A percentile compares a stretch with the other conserved stretches of the same genome.
phyloP scores from a whole-genome alignment of 176 grass and related monocot species.

The Carex parvula region DNA sequence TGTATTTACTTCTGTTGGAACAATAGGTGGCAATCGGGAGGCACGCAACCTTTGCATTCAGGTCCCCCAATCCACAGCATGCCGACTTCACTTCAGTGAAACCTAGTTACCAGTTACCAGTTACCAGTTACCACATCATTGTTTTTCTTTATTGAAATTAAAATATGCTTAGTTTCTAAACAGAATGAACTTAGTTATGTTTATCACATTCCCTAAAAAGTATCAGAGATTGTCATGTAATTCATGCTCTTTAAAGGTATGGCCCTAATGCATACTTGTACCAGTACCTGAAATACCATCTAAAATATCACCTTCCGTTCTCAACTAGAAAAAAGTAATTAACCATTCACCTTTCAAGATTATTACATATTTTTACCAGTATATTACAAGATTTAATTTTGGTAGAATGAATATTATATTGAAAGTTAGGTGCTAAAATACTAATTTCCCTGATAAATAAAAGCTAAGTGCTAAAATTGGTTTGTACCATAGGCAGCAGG shows the following conservation, averaged over 20 bases:
- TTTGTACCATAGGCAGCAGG: constrained; percentile 37
- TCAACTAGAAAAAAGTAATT: background rate
- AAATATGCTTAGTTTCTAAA: background rate
- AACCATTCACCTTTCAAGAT: background rate
- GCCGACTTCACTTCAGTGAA: constrained; percentile 59
- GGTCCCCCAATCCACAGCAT: constrained; percentile 74
- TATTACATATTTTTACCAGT: background rate
- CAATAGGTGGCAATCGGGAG: constrained; percentile 57
- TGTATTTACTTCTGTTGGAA: constrained; percentile 41
- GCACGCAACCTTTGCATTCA: constrained; percentile 71
- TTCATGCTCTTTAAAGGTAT: no score
- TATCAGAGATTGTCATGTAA: background rate
- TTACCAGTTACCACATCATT: background rate
- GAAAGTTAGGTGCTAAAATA: no score
- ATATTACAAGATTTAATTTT: background rate
- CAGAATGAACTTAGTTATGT: background rate
- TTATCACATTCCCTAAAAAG: background rate
- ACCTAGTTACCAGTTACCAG: constrained; percentile 29
- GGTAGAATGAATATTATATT: background rate
- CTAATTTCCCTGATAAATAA: no score
- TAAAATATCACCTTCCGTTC: background rate
- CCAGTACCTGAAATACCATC: background rate
- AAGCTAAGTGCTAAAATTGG: no score
- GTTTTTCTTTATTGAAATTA: background rate
- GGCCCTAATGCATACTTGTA: no score